Base-by-base conservation (phyloP, 208 protist species). In the Lotmaria passim region DNA sequence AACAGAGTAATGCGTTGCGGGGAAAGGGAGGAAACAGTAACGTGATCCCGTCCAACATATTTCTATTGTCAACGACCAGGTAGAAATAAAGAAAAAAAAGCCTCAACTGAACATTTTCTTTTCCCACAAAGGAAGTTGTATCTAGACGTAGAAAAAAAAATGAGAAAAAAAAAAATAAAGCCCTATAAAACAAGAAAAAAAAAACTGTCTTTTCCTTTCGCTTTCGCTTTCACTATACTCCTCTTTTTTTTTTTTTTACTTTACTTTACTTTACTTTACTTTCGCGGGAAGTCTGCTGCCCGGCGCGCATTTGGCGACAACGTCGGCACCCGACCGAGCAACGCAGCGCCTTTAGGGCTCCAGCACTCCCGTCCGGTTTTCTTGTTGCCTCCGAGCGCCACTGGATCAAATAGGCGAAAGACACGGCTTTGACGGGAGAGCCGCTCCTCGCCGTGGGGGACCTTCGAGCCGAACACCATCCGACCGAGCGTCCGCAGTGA, bases 321-420 rank as follows among this genome's bases (percentile, higher is more conserved):
- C 30, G 52, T 62, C 23, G 77, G 77, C 36, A 68, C 66, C 0
- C 68, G 65, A 1, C 55, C 65, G 7, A 39, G 48, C 21, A 82
- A 23, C 23, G 52, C 63, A 12, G 64, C 21, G 7, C 79, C 58
- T 4, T 47, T 58, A 17, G 70, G 55, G 26, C 57, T 59, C 64
- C 59, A 75, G 64, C 73, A 80, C 57, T 73, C 68, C 19, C 78
- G 63, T 0, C 75, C 72, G 2, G 66, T 78, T 34, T 48, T 64
- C 30, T 79, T 81, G 21, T 73, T 73, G 21, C 76, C 68, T 14
- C 78, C 79, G 1, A 88, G 57, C 12, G 69, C 41, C 3, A 91
- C 75, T 15, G 86, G 80, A 7, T 74, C 34, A 75, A 91, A 90
- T 0, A 92, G 19, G 58, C 89, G 79, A 46, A 81, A 94, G 19